A percentile compares a stretch with the other conserved stretches of the same genome.
Evolutionary conservation across 495 filamentous ascomycete genomes (phyloP).

Genomic region (Hypomontagnella submonticulosa): DNA sequence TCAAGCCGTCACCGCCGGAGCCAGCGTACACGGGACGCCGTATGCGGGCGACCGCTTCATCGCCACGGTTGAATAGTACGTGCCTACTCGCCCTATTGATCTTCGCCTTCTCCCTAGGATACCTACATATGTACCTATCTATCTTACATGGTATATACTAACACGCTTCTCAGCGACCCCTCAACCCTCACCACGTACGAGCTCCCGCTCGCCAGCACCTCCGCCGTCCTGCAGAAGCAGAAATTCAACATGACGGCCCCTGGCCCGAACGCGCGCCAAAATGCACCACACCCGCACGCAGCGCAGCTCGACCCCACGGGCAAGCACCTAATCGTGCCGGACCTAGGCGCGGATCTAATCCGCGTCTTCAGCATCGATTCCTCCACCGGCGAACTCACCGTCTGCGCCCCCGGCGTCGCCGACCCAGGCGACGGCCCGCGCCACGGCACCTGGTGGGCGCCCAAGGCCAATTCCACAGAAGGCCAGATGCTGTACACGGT

Average conservation of each 20-base stretch:
- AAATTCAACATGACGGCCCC: slow-evolving; percentile 64
- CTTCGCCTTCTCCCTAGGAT: background rate
- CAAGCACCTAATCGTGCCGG: slow-evolving; percentile 71
- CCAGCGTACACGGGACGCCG: slow-evolving; percentile 55
- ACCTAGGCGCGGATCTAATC: slow-evolving; percentile 76
- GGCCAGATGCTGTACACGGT: slow-evolving; percentile 54
- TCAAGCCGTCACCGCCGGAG: slow-evolving; percentile 48
- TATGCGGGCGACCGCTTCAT: slow-evolving; percentile 57
- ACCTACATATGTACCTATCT: too few relatives aligned
- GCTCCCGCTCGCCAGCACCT: slow-evolving; percentile 44
- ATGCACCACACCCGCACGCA: slow-evolving; percentile 76
- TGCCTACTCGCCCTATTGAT: too few relatives aligned
- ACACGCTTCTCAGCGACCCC: slow-evolving; percentile 50
- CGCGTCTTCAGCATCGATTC: slow-evolving; percentile 68
- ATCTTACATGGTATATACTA: slow-evolving; percentile 5
- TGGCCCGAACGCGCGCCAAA: slow-evolving; percentile 69
- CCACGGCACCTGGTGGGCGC: slow-evolving; percentile 57
- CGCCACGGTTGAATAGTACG: slow-evolving; percentile 62
- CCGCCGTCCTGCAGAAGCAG: slow-evolving; percentile 56
- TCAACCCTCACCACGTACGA: slow-evolving; percentile 57
- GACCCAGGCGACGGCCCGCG: slow-evolving; percentile 57
- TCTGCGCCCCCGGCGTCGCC: slow-evolving; percentile 50
- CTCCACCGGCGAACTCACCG: slow-evolving; percentile 50
- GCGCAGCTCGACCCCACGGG: slow-evolving; percentile 74
- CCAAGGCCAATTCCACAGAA: slow-evolving; percentile 43